Percentiles rank a stretch among this genome's conserved stretches.
phyloP scores from a whole-genome alignment of 1,284 basidiomycete genomes.

The Ceratobasidium sp. region DNA sequence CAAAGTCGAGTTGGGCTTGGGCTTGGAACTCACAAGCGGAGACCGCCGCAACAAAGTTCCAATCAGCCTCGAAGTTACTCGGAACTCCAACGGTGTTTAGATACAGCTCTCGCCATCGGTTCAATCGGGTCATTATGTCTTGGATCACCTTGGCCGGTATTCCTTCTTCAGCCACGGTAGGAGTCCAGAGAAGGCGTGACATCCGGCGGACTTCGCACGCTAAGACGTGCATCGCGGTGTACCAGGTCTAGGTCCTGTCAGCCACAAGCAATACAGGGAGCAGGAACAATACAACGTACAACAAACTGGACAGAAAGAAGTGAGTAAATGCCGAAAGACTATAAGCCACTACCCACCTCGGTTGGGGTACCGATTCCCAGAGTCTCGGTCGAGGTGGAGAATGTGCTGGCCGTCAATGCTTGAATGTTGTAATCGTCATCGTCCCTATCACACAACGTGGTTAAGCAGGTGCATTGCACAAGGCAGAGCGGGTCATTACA shows the following conservation, averaged over 20 bases:
- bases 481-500: conserved; percentile 58
- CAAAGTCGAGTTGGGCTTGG: conserved; percentile 28
- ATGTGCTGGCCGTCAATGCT: conserved; percentile 26
- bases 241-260: conserved; percentile 47
- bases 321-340: conserved; percentile 33
- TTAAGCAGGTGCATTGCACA: conserved; percentile 52
- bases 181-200: conserved; percentile 78
- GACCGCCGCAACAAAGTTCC: conserved; percentile 88
- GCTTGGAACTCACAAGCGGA: conserved; percentile 61
- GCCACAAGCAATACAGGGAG: neutral
- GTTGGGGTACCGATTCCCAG: conserved; percentile 45
- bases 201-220: conserved; percentile 79
- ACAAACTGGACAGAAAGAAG: conserved; percentile 50
- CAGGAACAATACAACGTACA: conserved; percentile 47
- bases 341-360: conserved; percentile 59
- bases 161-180: conserved; percentile 74
- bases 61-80: conserved; percentile 77
- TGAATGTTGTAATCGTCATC: conserved; percentile 71
- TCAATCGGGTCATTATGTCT: conserved; percentile 65
- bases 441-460: conserved; percentile 56
- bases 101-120: conserved; percentile 77
- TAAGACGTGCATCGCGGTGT: conserved; percentile 72
- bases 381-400: conserved; percentile 39
- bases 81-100: conserved; percentile 84
- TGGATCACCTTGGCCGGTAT: conserved; percentile 70